A percentile compares a stretch with the other conserved stretches of the same genome.
Evolutionary conservation across 371 early-diverging fungal genomes (phyloP).

Genomic region (Mortierella sp.): DNA sequence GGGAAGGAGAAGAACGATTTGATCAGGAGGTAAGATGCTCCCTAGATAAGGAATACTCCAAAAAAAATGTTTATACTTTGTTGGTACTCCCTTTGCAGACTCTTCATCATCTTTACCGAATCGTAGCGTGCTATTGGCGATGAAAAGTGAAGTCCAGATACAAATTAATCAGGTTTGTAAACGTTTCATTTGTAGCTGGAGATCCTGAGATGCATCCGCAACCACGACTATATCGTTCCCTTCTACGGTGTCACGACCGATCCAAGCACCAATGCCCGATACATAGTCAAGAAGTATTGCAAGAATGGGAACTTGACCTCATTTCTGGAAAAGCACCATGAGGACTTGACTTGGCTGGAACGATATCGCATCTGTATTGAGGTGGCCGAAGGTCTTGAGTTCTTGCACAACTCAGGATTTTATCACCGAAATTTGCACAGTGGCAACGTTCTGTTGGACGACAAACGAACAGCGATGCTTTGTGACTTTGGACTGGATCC

Average conservation of each 20-base stretch:
- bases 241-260: conserved; percentile 49
- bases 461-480: conserved; percentile 48
- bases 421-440: conserved; percentile 50
- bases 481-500: conserved; percentile 51
- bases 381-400: conserved; percentile 52
- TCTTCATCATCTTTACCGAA: no score
- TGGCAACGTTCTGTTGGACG: conserved; percentile 52
- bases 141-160: no score
- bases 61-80: no score
- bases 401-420: conserved; percentile 53
- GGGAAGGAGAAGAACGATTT: conserved; percentile 38
- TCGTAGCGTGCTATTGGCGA: no score
- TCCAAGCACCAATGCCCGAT: conserved; percentile 34
- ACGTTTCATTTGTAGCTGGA: conserved; percentile 28
- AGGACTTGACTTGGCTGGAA: conserved; percentile 41
- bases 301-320: conserved; percentile 37
- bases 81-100: no score
- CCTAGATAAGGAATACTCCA: neutral
- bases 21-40: conserved; percentile 40
- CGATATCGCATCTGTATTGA: conserved; percentile 48
- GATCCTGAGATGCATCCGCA: conserved; percentile 47
- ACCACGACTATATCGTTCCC: conserved; percentile 48
- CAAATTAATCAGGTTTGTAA: no score
- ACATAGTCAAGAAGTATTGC: conserved; percentile 53
- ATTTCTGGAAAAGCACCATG: conserved; percentile 40